Base-by-base conservation (phyloP, 352 stramenopile genomes). In the Pythium dissimile region DNA sequence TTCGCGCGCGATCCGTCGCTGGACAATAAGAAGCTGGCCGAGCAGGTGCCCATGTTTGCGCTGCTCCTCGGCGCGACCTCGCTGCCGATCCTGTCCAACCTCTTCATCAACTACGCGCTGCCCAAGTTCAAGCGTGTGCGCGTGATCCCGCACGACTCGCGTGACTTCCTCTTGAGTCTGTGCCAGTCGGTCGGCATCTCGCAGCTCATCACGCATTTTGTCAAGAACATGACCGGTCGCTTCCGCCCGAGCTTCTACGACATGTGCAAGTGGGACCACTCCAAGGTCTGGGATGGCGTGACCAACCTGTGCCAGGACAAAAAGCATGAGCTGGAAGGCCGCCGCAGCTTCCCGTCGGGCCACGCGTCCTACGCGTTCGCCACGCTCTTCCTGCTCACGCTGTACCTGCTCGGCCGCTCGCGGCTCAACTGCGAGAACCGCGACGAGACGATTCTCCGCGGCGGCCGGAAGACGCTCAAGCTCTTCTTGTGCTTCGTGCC, bases 171-270 rank as follows among this genome's bases (percentile, higher is more conserved):
- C 24, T 58, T 92, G 59, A 88, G 73, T 34, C 50, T 92, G 8
- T 62, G 69, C 16, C 69, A 80, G 28, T 77, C 82, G 0, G 68
- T 73, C 18, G 72, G 75, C 10, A 63, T 90, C 32, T 71, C 73
- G 31, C 67, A 68, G 53, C 58, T 89, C 27, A 59, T 89, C 12
- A 87, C 80, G 18, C 80, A 92, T 46, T 86, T 92, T 46, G 73
- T 73, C 31, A 92, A 92, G 62, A 76, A 78, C 54, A 72, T 82
- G 51, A 71, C 77, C 1, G 82, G 80, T 1, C 75, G 82, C 23
- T 89, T 92, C 48, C 77, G 82, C 12, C 82, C 82, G 30, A 81
- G 74, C 57, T 92, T 89, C 59, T 86, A 86, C 59, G 72, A 84
- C 45, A 88, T 90, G 75, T 90, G 82, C 46, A 71, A 72, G 34